Percentiles rank a stretch among this genome's conserved stretches.
These are phyloP conservation scores for Cytospora mali DNA, from an alignment of 2,329 filamentous ascomycete genomes.

Conservation along the genomic window DNA sequence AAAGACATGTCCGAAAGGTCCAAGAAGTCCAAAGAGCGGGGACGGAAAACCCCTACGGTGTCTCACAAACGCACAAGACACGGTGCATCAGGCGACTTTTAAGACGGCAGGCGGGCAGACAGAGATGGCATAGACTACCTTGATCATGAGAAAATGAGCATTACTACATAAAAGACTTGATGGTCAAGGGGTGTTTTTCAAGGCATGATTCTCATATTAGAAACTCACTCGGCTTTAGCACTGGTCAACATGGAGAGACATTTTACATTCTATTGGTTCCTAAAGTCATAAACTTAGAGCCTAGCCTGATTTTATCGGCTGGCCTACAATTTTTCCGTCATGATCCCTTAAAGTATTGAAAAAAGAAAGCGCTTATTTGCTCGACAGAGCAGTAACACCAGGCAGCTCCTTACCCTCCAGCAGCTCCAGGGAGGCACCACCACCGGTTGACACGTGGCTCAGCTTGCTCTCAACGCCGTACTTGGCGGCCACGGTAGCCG, in stretches of 20 bases:
- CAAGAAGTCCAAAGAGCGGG: background rate
- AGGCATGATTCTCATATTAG: background rate
- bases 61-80: background rate
- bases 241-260: constrained; percentile 5
- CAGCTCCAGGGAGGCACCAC: constrained; percentile 92
- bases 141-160: constrained; percentile 10
- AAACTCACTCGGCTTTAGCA: background rate
- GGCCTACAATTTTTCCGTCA: constrained; percentile 36
- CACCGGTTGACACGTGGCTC: constrained; percentile 96
- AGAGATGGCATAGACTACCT: constrained; percentile 15
- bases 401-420: constrained; percentile 98
- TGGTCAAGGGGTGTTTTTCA: background rate
- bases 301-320: constrained; percentile 38
- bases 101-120: background rate
- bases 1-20: background rate
- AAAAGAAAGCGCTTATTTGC: constrained; percentile 54
- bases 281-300: constrained; percentile 36
- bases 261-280: constrained; percentile 24
- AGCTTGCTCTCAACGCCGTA: constrained; percentile 95
- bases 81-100: background rate
- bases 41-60: background rate
- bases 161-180: background rate
- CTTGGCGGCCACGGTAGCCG: constrained; percentile 95
- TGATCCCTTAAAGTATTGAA: constrained; percentile 26
- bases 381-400: constrained; percentile 88